These are phyloP conservation scores for Antrodiella citrinella DNA, from an alignment of 768 basidiomycete genomes.

Conservation along the genomic window DNA sequence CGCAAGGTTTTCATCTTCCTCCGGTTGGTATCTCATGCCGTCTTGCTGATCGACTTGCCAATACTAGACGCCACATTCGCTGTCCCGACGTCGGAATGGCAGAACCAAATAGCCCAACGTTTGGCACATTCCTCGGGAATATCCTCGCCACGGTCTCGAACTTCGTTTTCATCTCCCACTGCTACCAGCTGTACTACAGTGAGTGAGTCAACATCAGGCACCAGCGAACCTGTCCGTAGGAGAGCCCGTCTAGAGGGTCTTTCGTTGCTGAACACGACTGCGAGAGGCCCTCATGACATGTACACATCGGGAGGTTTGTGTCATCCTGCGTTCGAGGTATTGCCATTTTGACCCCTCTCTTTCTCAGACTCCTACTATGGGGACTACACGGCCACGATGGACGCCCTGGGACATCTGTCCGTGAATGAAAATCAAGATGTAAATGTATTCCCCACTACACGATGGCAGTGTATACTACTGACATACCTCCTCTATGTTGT, in stretches of 20 bases:
- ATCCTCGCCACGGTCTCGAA: background rate
- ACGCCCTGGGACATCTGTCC: slow-evolving; percentile 62
- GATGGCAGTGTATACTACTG: slow-evolving; percentile 7
- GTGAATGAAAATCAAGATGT: slow-evolving; percentile 74
- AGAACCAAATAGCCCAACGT: slow-evolving; percentile 57
- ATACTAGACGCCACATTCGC: slow-evolving; percentile 15
- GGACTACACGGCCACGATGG: slow-evolving; percentile 33
- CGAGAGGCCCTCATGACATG: background rate
- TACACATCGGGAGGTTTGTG: background rate
- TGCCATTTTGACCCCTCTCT: background rate
- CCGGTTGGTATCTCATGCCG: no score
- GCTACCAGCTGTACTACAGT: slow-evolving; percentile 4
- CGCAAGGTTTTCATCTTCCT: slow-evolving; percentile 13
- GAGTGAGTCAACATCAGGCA: background rate
- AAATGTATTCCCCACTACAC: background rate
- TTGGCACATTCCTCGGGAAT: slow-evolving; percentile 21
- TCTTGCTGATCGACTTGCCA: no score
- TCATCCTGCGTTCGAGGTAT: background rate
- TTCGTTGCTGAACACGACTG: background rate
- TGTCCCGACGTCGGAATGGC: slow-evolving; percentile 69
- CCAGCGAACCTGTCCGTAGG: slow-evolving; percentile 9
- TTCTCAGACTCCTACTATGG: slow-evolving; percentile 1
- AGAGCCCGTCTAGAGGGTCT: slow-evolving; percentile 7
- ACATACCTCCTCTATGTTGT: background rate
- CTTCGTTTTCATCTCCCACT: slow-evolving; percentile 2